Conservation (phyloP, 2,329 filamentous ascomycete species). For the Fusarium compactum region DNA sequence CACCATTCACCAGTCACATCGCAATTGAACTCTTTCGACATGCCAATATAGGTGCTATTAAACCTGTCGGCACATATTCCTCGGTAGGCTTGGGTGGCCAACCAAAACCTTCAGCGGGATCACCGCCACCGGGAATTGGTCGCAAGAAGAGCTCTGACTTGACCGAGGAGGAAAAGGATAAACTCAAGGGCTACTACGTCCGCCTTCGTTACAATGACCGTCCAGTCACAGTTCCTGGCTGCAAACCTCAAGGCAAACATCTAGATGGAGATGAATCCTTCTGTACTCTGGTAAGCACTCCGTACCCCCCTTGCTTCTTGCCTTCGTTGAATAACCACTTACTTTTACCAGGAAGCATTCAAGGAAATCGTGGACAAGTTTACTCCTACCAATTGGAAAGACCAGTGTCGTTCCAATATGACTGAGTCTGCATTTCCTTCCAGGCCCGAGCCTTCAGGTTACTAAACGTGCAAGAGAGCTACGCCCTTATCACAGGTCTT, state of each 20-base stretch:
- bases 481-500: not conserved
- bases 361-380: conserved; percentile 93
- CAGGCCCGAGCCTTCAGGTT: conserved; percentile 66
- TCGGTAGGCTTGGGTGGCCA: conserved; percentile 43
- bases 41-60: conserved; percentile 45
- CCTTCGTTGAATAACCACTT: conserved; percentile 12
- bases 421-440: conserved; percentile 59
- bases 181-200: conserved; percentile 84
- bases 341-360: conserved; percentile 78
- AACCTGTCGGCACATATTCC: conserved; percentile 42
- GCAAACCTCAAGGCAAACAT: conserved; percentile 81
- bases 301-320: not conserved
- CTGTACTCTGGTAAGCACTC: conserved; percentile 79
- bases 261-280: conserved; percentile 87
- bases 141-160: conserved; percentile 70
- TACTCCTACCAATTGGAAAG: conserved; percentile 82
- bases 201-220: conserved; percentile 91
- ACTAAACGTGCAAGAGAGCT: conserved; percentile 30
- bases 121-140: conserved; percentile 63
- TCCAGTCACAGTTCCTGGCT: conserved; percentile 85
- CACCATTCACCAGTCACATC: conserved; percentile 91
- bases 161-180: conserved; percentile 66
- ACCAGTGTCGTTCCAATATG: conserved; percentile 62
- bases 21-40: conserved; percentile 89
- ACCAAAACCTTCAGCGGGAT: conserved; percentile 41